Evolutionary conservation across 2,329 filamentous ascomycete genomes (phyloP).

Genomic region (Pseudogymnoascus sp.): DNA sequence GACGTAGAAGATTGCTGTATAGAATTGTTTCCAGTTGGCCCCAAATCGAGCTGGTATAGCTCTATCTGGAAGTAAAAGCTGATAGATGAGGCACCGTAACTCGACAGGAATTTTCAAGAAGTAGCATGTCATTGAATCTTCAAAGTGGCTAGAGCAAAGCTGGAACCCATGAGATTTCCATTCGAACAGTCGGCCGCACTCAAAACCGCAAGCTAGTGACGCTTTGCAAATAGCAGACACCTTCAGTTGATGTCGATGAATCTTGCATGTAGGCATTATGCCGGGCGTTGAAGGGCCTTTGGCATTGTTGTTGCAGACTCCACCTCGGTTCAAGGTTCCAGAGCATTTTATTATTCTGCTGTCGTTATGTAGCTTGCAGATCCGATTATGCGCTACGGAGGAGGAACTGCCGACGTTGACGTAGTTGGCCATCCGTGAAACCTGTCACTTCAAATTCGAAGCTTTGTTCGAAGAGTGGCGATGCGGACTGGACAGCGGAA

Average conservation of each 20-base stretch:
- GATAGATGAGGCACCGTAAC: constrained; percentile 17
- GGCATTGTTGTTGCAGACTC: constrained; percentile 14
- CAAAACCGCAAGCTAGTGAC: constrained; percentile 15
- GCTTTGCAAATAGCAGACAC: constrained; percentile 12
- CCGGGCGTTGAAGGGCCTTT: background rate
- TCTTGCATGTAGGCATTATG: constrained; percentile 16
- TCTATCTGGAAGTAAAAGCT: constrained; percentile 14
- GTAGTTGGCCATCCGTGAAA: constrained; percentile 25
- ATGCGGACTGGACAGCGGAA: background rate
- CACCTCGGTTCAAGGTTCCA: constrained; percentile 15
- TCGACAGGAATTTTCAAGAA: constrained; percentile 18
- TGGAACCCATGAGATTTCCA: constrained; percentile 16
- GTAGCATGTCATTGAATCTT: constrained; percentile 14
- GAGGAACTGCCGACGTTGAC: background rate
- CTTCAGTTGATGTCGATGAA: constrained; percentile 14
- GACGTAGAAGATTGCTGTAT: constrained; percentile 14
- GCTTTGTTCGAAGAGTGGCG: background rate
- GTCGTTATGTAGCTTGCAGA: constrained; percentile 13
- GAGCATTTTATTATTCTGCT: constrained; percentile 11
- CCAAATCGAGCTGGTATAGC: constrained; percentile 15
- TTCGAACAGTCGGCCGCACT: constrained; percentile 16
- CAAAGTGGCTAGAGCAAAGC: constrained; percentile 15
- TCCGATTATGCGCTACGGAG: constrained; percentile 5
- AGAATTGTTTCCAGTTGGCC: constrained; percentile 4
- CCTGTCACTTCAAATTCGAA: background rate